Evolutionary conservation across 2,329 filamentous ascomycete species (phyloP), one percentile per base, ranked within the genome.

Genomic region (Leptographium galeiforme): DNA sequence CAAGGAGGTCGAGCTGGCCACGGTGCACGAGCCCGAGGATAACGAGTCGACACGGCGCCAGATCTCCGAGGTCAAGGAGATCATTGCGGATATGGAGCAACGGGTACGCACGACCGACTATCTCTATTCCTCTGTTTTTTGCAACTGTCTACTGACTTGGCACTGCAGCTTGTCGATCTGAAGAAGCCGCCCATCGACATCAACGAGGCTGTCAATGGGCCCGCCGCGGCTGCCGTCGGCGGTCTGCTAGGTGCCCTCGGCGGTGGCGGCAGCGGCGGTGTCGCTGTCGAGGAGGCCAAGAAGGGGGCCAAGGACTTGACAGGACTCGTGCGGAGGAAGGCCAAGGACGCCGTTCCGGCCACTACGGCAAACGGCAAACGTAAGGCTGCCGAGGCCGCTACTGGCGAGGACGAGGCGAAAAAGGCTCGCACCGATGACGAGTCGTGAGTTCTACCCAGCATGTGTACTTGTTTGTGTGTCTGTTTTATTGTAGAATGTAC

Each of bases 21-120:
- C 78, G 33, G 72, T 78, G 56, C 78, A 81, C 52, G 77, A 78
- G 53, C 79, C 80, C 34, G 82, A 85, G 62, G 82, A 87, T 55
- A 83, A 82, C 58, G 82, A 85, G 50, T 63, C 79, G 57, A 77
- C 77, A 44, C 72, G 79, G 60, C 73, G 73, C 57, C 74, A 78
- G 56, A 85, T 93, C 56, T 68, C 73, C 52, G 85, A 93, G 57
- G 84, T 87, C 59, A 87, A 86, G 68, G 84, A 89, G 56, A 81
- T 93, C 59, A 76, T 91, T 48, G 76, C 77, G 52, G 87, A 93
- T 59, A 87, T 93, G 79, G 82, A 89, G 69, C 78, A 84, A 64
- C 75, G 86, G 59, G 81, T 86, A 70, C 68, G 78, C 68, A 53
- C 11, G 12, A 11, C 25, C 30, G 34, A n/a, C 43, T 32, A 36